Conservation (phyloP, 768 basidiomycete genomes). For the Trametes cinnabarina region DNA sequence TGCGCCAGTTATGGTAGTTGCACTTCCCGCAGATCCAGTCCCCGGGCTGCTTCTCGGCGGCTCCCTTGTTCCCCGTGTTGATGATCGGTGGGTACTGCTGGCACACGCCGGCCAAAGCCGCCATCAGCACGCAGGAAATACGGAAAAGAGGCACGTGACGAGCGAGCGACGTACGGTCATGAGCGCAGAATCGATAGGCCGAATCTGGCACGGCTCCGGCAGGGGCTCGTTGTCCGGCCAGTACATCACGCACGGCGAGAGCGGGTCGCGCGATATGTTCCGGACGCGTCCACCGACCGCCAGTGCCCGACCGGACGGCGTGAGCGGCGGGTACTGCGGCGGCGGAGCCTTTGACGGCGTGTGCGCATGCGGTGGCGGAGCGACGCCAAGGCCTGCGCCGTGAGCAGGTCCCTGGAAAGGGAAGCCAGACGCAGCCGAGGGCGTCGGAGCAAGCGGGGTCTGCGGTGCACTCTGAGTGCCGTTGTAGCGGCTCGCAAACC, state of each 20-base stretch:
- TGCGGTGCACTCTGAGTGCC: conserved; percentile 16
- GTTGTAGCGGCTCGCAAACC: conserved; percentile 23
- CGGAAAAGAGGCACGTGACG: not conserved
- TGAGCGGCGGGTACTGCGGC: conserved; percentile 69
- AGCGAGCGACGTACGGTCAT: conserved; percentile 45
- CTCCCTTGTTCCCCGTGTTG: conserved; percentile 86
- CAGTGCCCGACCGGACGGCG: conserved; percentile 79
- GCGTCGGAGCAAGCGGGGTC: conserved; percentile 25
- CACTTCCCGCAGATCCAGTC: conserved; percentile 73
- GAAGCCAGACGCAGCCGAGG: conserved; percentile 8
- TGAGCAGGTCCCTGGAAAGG: not conserved
- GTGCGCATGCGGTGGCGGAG: not conserved
- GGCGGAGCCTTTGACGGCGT: conserved; percentile 18
- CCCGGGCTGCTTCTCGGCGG: conserved; percentile 72
- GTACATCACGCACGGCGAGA: conserved; percentile 77
- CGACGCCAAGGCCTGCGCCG: not conserved
- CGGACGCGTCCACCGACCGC: conserved; percentile 76
- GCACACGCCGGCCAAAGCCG: conserved; percentile 7
- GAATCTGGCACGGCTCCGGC: conserved; percentile 73
- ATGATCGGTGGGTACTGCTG: conserved; percentile 77
- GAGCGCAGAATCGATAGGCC: conserved; percentile 55
- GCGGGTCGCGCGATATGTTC: conserved; percentile 72
- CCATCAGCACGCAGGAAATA: not conserved
- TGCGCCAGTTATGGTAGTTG: conserved; percentile 84
- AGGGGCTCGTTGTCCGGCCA: conserved; percentile 90